Evolutionary conservation across 2,329 filamentous ascomycete genomes (phyloP).

Genomic region (Harringtonia lauricola): DNA sequence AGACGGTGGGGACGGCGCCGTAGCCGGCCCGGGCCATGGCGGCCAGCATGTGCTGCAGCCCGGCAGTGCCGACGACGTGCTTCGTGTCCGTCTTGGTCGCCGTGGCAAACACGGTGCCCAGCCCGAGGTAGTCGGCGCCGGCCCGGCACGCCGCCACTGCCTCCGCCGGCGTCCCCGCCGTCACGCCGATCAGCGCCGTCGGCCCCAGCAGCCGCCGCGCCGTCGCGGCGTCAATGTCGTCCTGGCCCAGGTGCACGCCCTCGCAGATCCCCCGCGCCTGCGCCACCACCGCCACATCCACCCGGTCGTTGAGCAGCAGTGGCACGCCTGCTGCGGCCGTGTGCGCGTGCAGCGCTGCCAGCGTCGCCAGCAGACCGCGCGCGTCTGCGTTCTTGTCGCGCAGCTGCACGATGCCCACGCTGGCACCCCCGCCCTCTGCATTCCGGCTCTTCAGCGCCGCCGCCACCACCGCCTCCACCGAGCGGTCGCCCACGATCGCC

Average conservation of each 20-base stretch:
- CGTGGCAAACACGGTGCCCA: constrained; percentile 84
- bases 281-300: constrained; percentile 78
- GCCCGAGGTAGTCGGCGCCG: constrained; percentile 84
- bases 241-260: constrained; percentile 89
- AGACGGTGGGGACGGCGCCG: constrained; percentile 52
- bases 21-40: constrained; percentile 40
- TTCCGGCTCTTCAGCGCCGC: constrained; percentile 57
- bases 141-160: constrained; percentile 58
- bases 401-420: constrained; percentile 60
- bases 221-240: constrained; percentile 56
- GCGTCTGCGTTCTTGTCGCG: constrained; percentile 80
- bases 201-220: constrained; percentile 65
- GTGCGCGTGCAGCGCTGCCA: constrained; percentile 57
- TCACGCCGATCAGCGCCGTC: constrained; percentile 78
- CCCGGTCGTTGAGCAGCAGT: constrained; percentile 83
- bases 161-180: constrained; percentile 64
- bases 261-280: constrained; percentile 80
- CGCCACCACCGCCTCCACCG: constrained; percentile 64
- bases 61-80: constrained; percentile 62
- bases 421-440: constrained; percentile 43
- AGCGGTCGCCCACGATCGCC: constrained; percentile 58
- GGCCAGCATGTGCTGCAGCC: constrained; percentile 54
- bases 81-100: constrained; percentile 62
- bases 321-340: constrained; percentile 58
- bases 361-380: constrained; percentile 57